A percentile compares a stretch with the other conserved stretches of the same genome.
Conservation (phyloP, 805 yeast species). For the Jamesozyma piceae region DNA sequence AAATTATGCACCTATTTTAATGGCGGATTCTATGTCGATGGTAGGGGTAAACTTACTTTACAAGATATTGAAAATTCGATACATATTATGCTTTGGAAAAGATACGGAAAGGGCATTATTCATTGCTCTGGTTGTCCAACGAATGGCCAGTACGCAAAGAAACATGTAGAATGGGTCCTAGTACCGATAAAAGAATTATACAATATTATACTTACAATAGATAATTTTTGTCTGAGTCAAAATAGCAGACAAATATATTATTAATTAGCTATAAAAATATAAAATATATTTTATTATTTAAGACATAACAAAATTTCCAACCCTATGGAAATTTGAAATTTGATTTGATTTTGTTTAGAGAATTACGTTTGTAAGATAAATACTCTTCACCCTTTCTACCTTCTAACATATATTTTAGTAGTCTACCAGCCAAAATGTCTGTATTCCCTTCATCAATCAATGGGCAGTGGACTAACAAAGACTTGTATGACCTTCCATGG, state of each 20-base stretch:
- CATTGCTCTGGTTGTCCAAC: constrained; percentile 23
- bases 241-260: neutral
- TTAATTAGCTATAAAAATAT: neutral
- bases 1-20: constrained; percentile 12
- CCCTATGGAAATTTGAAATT: neutral
- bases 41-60: constrained; percentile 10
- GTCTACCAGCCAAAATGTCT: constrained; percentile 2
- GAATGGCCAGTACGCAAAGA: constrained; percentile 11
- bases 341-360: neutral
- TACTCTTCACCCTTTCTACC: constrained; percentile 12
- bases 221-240: constrained; percentile 11
- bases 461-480: constrained; percentile 1
- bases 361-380: neutral
- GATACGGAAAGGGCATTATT: constrained; percentile 23
- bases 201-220: constrained; percentile 12
- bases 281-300: no score
- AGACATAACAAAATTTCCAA: no score
- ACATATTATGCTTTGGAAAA: constrained; percentile 23
- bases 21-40: constrained; percentile 20
- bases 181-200: constrained; percentile 21
- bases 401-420: constrained; percentile 8
- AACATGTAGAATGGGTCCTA: constrained; percentile 25
- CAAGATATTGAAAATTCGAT: constrained; percentile 16
- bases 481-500: constrained; percentile 1
- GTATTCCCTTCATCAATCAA: neutral